Evolutionary conservation across 306 rosid species (phyloP), one percentile per base, ranked within the genome.

Genomic region (Prunus padus): DNA sequence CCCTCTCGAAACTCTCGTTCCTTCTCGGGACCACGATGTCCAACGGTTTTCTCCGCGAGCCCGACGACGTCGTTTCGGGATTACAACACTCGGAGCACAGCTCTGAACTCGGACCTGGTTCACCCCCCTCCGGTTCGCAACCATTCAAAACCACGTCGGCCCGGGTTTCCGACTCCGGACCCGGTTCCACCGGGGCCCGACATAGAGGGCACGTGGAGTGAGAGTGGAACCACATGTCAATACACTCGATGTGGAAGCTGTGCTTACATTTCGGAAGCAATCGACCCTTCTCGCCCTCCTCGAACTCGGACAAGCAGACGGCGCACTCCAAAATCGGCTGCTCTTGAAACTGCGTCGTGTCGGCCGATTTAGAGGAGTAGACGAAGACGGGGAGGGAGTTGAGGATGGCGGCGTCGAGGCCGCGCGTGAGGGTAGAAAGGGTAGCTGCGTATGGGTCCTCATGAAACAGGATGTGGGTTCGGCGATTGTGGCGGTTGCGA

Each of bases 171-270:
- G 50, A 22, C 1, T n/a, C 75, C 3, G 71, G 28, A 0, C 11
- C 46, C 11, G 77, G 62, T 62, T 94, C 97, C 8, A 94, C 97
- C 0, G 86, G 50, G 1, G 85, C 73, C 72, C 98, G 78, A 28
- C 98, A 94, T 2, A 94, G 86, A 0, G 98, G 98, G 25, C 98
- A 94, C 0, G 97, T 91, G 56, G 90, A 77, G 69, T 94, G 97
- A 0, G 96, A 88, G 1, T 77, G 89, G 55, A 94, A 88, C 98
- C 98, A 91, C 95, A 88, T 87, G 30, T 94, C 98, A 23, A 94
- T 94, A 65, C 98, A 94, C 1, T 79, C 92, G 1, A 79, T 86
- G 45, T 94, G 98, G 57, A 94, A 94, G n/a, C 78, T 77, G 70
- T 94, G 98, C 12, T 72, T 73, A 18, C 98, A 94, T 67, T 78